A percentile compares a stretch with the other conserved stretches of the same genome.
phyloP scores from a whole-genome alignment of 208 protist species.

The Leishmania guyanensis region DNA sequence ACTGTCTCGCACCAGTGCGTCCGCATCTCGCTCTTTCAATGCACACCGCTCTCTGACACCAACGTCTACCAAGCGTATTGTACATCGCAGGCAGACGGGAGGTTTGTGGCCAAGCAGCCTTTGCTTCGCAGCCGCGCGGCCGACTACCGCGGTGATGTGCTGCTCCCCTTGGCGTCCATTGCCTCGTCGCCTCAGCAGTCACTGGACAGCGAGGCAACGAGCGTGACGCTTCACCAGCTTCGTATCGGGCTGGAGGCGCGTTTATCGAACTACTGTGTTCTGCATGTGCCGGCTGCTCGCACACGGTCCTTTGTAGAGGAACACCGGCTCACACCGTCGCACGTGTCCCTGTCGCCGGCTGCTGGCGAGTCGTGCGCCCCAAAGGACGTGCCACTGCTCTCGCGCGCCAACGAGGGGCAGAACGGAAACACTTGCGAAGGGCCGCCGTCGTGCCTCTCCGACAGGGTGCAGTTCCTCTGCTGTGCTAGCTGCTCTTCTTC shows the following conservation, averaged over 20 bases:
- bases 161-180: conserved; percentile 20
- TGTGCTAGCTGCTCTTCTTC: conserved; percentile 16
- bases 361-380: not conserved
- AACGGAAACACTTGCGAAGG: not conserved
- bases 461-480: not conserved
- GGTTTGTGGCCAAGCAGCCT: not conserved
- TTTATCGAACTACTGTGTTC: conserved; percentile 46
- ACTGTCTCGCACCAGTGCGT: conserved; percentile 8
- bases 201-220: not conserved
- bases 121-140: conserved; percentile 17
- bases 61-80: not conserved
- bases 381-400: not conserved
- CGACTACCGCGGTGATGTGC: conserved; percentile 36
- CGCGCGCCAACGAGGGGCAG: not conserved
- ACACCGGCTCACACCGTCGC: conserved; percentile 5
- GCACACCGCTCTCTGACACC: not conserved
- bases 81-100: not conserved
- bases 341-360: not conserved
- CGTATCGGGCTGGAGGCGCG: conserved; percentile 35
- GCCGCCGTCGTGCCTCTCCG: not conserved
- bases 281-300: conserved; percentile 28
- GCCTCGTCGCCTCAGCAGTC: not conserved
- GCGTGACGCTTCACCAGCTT: conserved; percentile 20
- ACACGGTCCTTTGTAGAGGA: conserved; percentile 10
- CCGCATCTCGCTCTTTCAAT: conserved; percentile 21